A percentile compares a stretch with the other conserved stretches of the same genome.
These are phyloP conservation scores for Microbotryum scabiosae DNA, from an alignment of 1,284 basidiomycete species.

Conservation along the genomic window DNA sequence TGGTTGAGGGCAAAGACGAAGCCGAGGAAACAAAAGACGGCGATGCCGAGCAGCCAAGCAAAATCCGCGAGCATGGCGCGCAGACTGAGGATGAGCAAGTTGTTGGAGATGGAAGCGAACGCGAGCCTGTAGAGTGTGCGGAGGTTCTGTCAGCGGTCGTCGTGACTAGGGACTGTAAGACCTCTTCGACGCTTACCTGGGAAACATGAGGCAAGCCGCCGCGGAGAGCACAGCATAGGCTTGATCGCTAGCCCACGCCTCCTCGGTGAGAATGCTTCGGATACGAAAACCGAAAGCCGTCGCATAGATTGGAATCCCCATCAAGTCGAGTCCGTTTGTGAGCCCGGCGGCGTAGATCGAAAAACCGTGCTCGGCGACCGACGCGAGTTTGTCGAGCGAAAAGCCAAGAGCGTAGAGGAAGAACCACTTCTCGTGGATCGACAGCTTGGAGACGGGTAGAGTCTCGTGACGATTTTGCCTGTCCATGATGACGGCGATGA, in stretches of 20 bases:
- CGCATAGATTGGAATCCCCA: constrained; percentile 36
- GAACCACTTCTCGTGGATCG: constrained; percentile 31
- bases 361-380: constrained; percentile 34
- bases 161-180: background rate
- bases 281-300: constrained; percentile 38
- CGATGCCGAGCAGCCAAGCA: constrained; percentile 36
- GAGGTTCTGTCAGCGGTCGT: background rate
- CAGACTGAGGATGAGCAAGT: constrained; percentile 41
- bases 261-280: constrained; percentile 33
- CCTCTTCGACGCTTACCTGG: constrained; percentile 15
- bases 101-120: constrained; percentile 40
- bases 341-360: constrained; percentile 36
- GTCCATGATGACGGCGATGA: constrained; percentile 38
- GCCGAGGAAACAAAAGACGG: constrained; percentile 30
- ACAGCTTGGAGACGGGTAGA: constrained; percentile 11
- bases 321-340: constrained; percentile 39
- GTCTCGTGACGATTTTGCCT: constrained; percentile 27
- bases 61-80: constrained; percentile 41
- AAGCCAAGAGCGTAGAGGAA: constrained; percentile 37
- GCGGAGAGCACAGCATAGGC: constrained; percentile 39
- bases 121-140: constrained; percentile 33
- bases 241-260: constrained; percentile 33
- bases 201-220: constrained; percentile 39
- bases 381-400: constrained; percentile 35
- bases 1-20: constrained; percentile 31